Evolutionary conservation across 768 basidiomycete species (phyloP), one percentile per base, ranked within the genome.

Genomic region (Leccinum barrowsii): DNA sequence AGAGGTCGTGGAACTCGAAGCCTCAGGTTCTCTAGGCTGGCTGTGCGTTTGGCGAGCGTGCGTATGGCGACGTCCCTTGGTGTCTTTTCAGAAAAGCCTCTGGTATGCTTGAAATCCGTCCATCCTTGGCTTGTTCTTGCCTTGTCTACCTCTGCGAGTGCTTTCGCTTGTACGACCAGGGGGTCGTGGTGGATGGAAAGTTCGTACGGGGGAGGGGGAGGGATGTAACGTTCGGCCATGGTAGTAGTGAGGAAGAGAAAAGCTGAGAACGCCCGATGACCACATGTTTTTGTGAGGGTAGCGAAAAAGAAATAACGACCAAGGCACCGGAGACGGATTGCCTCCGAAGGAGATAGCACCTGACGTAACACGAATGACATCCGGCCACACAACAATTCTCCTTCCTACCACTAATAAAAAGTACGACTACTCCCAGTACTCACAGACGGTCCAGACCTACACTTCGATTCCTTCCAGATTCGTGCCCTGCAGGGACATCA

Each of bases 381-480:
- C 40, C 40, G 40, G 40, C 19, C 40, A 42, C 40, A 42, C 4
- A 42, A 42, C n/a, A 42, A 42, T 42, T 42, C 15, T 40, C 52
- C 52, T 44, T 26, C 30, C 30, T 5, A 34, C n/a, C 0, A 37
- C 32, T 46, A 54, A 49, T 58, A 58, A 58, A 58, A 28, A 28
- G 28, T 30, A 30, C 35, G 40, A 47, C 1, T 35, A 49, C 17
- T 15, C 8, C 26, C 30, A 47, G n/a, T 52, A 26, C n/a, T 28
- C 13, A 37, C 34, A 7, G 2, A 40, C 37, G 7, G 32, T 50
- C 47, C 37, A 63, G 46, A 19, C 30, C 70, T 75, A 93, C 19
- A 93, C 80, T 71, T 92, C 90, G 57, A 92, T 91, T 10, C 86
- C 89, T 72, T 94, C 91, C 57, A 92, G 67, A 71, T 90, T 93